Evolutionary conservation across 108 stramenopile species (phyloP).

Genomic region (Conticribra weissflogii): DNA sequence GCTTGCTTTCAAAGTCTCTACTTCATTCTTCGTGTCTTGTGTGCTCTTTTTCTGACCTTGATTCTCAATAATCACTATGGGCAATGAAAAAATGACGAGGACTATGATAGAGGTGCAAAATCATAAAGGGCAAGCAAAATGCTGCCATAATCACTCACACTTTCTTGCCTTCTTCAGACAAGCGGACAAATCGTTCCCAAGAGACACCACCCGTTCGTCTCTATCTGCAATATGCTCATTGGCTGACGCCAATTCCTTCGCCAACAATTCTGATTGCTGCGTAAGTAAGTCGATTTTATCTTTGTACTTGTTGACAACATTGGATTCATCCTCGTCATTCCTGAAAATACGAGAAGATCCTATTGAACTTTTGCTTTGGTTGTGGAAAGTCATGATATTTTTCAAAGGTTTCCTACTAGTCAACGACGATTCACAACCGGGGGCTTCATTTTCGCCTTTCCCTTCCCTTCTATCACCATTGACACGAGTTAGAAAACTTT

Average conservation of each 20-base stretch:
- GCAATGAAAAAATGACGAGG: neutral
- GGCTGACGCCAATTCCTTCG: conserved; percentile 30
- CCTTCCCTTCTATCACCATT: neutral
- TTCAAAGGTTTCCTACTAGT: conserved; percentile 16
- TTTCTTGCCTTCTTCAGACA: conserved; percentile 19
- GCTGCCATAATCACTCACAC: neutral
- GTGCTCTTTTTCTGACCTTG: conserved; percentile 10
- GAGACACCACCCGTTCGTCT: conserved; percentile 19
- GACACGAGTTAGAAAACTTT: conserved; percentile 2
- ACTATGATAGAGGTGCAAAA: neutral
- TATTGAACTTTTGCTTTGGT: neutral
- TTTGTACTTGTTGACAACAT: conserved; percentile 18
- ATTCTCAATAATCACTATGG: conserved; percentile 39
- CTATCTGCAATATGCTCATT: conserved; percentile 28
- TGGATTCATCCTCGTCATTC: too few relatives aligned
- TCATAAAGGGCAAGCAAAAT: too few relatives aligned
- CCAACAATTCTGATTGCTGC: conserved; percentile 37
- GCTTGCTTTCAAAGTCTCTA: conserved; percentile 22
- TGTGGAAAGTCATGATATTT: conserved; percentile 19
- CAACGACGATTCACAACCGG: neutral
- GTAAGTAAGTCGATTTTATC: conserved; percentile 33
- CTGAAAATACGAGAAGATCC: too few relatives aligned
- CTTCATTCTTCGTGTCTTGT: conserved; percentile 17
- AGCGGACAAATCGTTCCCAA: conserved; percentile 23
- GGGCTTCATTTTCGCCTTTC: neutral